Conservation (phyloP, 2,329 filamentous ascomycete genomes). For the Stylonectria norvegica region DNA sequence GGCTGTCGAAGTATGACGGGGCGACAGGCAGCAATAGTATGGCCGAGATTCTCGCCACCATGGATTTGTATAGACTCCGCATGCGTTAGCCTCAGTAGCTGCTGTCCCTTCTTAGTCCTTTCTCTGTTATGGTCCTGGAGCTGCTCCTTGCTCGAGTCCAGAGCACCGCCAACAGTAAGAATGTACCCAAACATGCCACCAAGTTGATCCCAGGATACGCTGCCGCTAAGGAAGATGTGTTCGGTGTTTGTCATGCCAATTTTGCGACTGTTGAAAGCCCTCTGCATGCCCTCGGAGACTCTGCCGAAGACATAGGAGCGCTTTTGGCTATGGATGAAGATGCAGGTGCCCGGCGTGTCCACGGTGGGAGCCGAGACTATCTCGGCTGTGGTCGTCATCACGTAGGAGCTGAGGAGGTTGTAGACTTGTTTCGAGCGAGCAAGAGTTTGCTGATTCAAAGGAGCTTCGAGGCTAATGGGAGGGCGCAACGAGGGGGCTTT, state of each 20-base stretch:
- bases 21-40: constrained; percentile 77
- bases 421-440: no score
- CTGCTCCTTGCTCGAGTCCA: constrained; percentile 45
- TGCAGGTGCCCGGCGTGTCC: constrained; percentile 77
- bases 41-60: constrained; percentile 74
- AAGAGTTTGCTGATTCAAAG: no score
- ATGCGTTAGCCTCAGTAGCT: constrained; percentile 20
- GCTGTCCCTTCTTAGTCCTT: constrained; percentile 38
- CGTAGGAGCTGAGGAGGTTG: no score
- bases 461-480: no score
- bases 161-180: constrained; percentile 73
- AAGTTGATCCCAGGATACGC: constrained; percentile 68
- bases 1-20: constrained; percentile 84
- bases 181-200: constrained; percentile 85
- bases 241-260: constrained; percentile 61
- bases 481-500: no score
- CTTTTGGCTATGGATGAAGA: constrained; percentile 76
- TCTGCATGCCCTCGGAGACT: constrained; percentile 79
- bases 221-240: constrained; percentile 80
- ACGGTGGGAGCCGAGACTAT: constrained; percentile 78
- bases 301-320: constrained; percentile 84
- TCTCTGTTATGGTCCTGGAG: constrained; percentile 38
- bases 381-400: constrained; percentile 73
- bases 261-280: constrained; percentile 67
- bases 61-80: constrained; percentile 60